A percentile compares a stretch with the other conserved stretches of the same genome.
Conservation (phyloP, 1,139 yeast genomes). For the Suhomyces guaymorum region DNA sequence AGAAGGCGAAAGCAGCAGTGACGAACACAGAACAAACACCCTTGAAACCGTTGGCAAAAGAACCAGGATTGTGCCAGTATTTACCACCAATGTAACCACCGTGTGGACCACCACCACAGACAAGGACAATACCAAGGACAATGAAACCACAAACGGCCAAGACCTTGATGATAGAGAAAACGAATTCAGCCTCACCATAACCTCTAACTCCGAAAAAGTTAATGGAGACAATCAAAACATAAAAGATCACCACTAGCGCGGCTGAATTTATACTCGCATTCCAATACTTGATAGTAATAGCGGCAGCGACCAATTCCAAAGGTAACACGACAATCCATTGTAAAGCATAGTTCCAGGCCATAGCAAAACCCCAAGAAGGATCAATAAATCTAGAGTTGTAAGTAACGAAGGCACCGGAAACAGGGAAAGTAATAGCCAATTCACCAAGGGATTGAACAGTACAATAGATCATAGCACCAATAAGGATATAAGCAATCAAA, state of each 20-base stretch:
- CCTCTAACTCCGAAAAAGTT: constrained; percentile 45
- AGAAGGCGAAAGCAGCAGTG: constrained; percentile 45
- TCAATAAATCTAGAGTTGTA: constrained; percentile 72
- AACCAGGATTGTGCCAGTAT: constrained; percentile 48
- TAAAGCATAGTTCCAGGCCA: constrained; percentile 78
- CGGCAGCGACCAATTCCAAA: constrained; percentile 67
- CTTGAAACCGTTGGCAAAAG: constrained; percentile 43
- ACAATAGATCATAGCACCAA: constrained; percentile 70
- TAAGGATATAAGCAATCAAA: constrained; percentile 64
- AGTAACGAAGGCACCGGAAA: constrained; percentile 76
- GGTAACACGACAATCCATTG: constrained; percentile 82
- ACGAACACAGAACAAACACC: constrained; percentile 46
- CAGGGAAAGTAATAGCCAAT: constrained; percentile 75
- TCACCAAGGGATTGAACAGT: constrained; percentile 88
- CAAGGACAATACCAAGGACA: constrained; percentile 41
- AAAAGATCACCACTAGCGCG: constrained; percentile 42
- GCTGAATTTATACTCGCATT: constrained; percentile 34
- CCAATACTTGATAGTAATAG: constrained; percentile 42
- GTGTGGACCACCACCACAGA: constrained; percentile 41
- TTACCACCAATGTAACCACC: constrained; percentile 47
- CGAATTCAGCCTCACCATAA: constrained; percentile 47
- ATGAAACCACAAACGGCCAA: constrained; percentile 41
- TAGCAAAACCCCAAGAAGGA: constrained; percentile 75
- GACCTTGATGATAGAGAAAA: constrained; percentile 39
- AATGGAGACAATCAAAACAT: constrained; percentile 33